Evolutionary conservation across 2,329 filamentous ascomycete genomes (phyloP).

Genomic region (Thielaviopsis punctulata): DNA sequence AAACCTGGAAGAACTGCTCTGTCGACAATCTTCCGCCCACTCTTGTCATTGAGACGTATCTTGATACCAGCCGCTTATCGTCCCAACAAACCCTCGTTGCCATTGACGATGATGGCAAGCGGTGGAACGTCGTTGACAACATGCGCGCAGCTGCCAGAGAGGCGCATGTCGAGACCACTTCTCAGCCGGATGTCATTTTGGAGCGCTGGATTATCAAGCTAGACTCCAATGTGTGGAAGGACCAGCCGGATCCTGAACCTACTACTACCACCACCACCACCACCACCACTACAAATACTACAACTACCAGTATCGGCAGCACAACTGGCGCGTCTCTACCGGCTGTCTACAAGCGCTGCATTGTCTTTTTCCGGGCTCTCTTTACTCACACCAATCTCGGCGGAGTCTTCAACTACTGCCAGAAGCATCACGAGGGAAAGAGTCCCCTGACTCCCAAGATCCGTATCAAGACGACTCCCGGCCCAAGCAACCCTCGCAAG

Average conservation of each 20-base stretch:
- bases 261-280: too few species aligned
- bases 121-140: slow-evolving; percentile 80
- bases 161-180: slow-evolving; percentile 21
- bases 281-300: too few species aligned
- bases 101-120: slow-evolving; percentile 74
- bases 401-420: slow-evolving; percentile 65
- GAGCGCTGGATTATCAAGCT: slow-evolving; percentile 65
- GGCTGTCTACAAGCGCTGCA: slow-evolving; percentile 91
- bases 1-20: slow-evolving; percentile 66
- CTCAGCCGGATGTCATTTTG: slow-evolving; percentile 58
- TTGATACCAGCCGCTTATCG: slow-evolving; percentile 64
- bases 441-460: slow-evolving; percentile 54
- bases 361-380: slow-evolving; percentile 81
- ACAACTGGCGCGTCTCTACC: slow-evolving; percentile 42
- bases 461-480: slow-evolving; percentile 42
- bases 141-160: slow-evolving; percentile 41
- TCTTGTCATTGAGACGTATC: slow-evolving; percentile 76
- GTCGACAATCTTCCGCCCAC: slow-evolving; percentile 63
- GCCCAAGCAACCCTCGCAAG: not conserved
- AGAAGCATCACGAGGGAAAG: slow-evolving; percentile 16
- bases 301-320: too few species aligned
- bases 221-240: slow-evolving; percentile 1
- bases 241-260: slow-evolving; percentile 43
- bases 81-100: slow-evolving; percentile 77
- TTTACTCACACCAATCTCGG: slow-evolving; percentile 29